Conservation (phyloP, 2,329 filamentous ascomycete species). For the Ceratocystis papillata region DNA sequence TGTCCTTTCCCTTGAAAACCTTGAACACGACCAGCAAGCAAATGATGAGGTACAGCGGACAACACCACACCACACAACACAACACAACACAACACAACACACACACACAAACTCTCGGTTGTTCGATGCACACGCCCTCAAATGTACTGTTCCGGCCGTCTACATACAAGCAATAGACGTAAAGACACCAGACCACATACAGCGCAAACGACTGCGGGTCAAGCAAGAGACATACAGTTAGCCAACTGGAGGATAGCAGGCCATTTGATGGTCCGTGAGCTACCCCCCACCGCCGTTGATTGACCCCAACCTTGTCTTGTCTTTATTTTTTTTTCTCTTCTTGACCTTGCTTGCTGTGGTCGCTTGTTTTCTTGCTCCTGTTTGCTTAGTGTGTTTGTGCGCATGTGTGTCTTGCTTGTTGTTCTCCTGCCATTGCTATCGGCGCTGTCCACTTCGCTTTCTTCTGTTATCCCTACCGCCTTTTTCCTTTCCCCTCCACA, state of each 20-base stretch:
- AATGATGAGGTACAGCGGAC: no score
- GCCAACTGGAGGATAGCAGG: background rate
- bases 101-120: background rate
- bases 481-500: background rate
- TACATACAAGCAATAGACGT: background rate
- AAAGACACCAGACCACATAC: background rate
- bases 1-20: no score
- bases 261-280: background rate
- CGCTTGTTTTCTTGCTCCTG: background rate
- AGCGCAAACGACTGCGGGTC: background rate
- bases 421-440: background rate
- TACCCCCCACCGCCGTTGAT: background rate
- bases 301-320: background rate
- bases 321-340: background rate
- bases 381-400: background rate
- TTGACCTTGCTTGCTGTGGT: conserved; percentile 1
- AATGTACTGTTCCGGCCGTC: background rate
- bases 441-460: background rate
- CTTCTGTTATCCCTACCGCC: background rate
- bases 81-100: no score
- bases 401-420: conserved; percentile 9
- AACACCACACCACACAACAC: no score
- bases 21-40: no score
- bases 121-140: background rate
- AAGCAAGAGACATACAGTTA: background rate